Percentiles rank a stretch among this genome's conserved stretches.
Conservation (phyloP, 2,329 filamentous ascomycete genomes). For the Aspergillus carbonarius region DNA sequence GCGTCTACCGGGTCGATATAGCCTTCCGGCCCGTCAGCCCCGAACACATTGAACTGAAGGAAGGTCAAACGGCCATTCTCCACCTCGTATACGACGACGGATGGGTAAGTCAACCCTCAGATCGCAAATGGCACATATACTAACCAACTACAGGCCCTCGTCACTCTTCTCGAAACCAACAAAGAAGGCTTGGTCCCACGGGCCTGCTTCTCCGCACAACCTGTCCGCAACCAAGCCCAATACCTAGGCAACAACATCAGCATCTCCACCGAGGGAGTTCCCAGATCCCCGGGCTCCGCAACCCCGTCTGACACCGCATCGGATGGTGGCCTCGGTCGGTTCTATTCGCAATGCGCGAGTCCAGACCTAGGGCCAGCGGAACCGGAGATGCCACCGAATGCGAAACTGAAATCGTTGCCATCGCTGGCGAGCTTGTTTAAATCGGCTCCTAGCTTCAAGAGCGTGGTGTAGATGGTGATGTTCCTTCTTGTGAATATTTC, state of each 20-base stretch:
- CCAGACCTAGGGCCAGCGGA: background rate
- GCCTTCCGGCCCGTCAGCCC: conserved; percentile 2
- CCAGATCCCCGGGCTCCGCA: background rate
- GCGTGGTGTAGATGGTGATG: background rate
- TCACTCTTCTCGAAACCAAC: background rate
- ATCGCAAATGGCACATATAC: no score
- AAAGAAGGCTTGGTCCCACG: conserved; percentile 1
- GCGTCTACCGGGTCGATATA: background rate
- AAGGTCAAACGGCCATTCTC: background rate
- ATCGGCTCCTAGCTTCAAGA: conserved; percentile 1
- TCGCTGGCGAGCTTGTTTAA: background rate
- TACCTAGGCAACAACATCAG: conserved; percentile 4
- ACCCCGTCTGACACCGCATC: background rate
- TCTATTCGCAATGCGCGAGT: conserved; percentile 1
- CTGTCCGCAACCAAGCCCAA: conserved; percentile 3
- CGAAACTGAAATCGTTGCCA: background rate
- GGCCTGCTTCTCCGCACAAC: background rate
- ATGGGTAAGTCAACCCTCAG: background rate
- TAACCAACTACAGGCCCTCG: background rate
- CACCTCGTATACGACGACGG: conserved; percentile 6
- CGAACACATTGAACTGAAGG: conserved; percentile 2
- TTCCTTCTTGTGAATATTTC: conserved; percentile 1
- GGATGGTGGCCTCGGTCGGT: background rate
- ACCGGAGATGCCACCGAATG: background rate
- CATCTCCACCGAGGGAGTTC: background rate